Base-by-base conservation (phyloP, 169 alveolate genomes). In the Plasmodium adleri region DNA sequence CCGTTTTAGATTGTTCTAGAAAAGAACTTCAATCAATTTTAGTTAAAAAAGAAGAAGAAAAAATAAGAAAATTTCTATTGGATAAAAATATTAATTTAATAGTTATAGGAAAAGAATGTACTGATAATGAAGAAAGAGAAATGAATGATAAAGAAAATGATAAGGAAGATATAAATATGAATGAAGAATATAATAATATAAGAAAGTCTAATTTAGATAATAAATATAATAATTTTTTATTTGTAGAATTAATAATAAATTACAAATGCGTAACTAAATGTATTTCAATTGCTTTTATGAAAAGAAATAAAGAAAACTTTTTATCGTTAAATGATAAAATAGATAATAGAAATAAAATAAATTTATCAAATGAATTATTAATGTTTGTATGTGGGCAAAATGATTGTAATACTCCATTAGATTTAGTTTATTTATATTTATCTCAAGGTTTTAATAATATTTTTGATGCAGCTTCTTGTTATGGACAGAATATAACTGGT, bases 1-100 rank as follows among this genome's bases (percentile, higher is more conserved):
- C 97, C 12, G 93, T 92, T 39, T 90, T 95, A 66, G 96, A 92
- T 54, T 95, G 97, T 76, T 90, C 96, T 56, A 73, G 97, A 70
- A 94, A 92, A 90, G 92, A 93, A 74, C 80, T 95, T 56, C 94
- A 92, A 86, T 72, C 93, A 59, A 88, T 95, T 54, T 89, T 95
- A 49, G 92, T 95, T 12, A 92, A 93, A 52, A 83, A 75, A 64
- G 94, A 89, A 50, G 94, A 95, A 60, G 94, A 91, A 13, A 93
- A 89, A 62, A 76, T 95, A 73, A 76, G 88, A 72, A 87, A 88
- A 13, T 95, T 93, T 75, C 28, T 95, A n/a, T 72, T 85, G 15
- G 97, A 95, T 56, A 87, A 91, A 52, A 94, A 93, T 75, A 88
- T 91, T 49, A 93, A 92, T 56, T 80, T 90, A 12, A 88, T 95